A percentile compares a stretch with the other conserved stretches of the same genome.
phyloP scores from a whole-genome alignment of 106 monocot genomes.

The Dendrobium chrysotoxum region DNA sequence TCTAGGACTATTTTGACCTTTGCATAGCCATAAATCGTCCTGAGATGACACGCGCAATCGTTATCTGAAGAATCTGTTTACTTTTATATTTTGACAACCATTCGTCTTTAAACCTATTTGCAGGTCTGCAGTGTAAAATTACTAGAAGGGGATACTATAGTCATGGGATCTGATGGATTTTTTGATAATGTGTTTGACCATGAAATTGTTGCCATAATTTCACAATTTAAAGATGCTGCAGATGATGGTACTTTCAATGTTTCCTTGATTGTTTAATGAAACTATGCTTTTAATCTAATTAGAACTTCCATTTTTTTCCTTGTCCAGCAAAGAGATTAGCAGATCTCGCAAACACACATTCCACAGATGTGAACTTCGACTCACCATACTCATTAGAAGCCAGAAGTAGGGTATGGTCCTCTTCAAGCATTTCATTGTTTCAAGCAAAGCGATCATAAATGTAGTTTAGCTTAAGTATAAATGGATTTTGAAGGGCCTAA shows the following conservation, averaged over 20 bases:
- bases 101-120: background rate
- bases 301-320: background rate
- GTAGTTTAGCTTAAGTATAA: too few relatives aligned
- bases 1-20: too few relatives aligned
- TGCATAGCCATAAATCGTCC: too few relatives aligned
- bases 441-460: background rate
- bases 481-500: too few relatives aligned
- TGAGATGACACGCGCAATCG: too few relatives aligned
- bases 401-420: slow-evolving; percentile 49
- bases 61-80: too few relatives aligned
- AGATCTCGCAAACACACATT: slow-evolving; percentile 65
- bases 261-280: background rate
- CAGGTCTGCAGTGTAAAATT: slow-evolving; percentile 69
- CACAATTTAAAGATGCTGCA: slow-evolving; percentile 28
- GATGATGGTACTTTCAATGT: slow-evolving; percentile 45
- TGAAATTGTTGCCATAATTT: slow-evolving; percentile 60
- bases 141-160: slow-evolving; percentile 58
- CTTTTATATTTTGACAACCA: background rate
- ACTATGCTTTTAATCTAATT: background rate
- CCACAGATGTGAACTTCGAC: slow-evolving; percentile 64
- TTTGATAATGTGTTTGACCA: slow-evolving; percentile 87
- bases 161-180: slow-evolving; percentile 93
- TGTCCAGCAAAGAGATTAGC: slow-evolving; percentile 79
- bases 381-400: slow-evolving; percentile 79
- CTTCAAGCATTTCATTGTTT: background rate